phyloP scores from a whole-genome alignment of 257 asterid species.

The Ophiorrhiza pumila region DNA sequence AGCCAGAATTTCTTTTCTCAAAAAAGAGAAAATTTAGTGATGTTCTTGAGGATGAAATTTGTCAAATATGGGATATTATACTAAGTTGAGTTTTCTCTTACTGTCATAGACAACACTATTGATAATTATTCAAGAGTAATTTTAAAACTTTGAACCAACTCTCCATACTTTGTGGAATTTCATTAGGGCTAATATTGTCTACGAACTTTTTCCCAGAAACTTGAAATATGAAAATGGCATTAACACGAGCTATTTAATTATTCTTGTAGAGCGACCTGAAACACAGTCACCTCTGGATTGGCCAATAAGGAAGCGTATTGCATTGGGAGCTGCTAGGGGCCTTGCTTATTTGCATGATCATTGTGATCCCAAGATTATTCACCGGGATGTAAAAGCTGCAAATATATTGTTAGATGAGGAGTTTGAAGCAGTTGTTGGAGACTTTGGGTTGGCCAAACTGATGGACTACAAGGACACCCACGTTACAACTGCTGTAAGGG shows the following conservation, averaged over 20 bases:
- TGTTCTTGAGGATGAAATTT: neutral
- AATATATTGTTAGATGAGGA: conserved; percentile 81
- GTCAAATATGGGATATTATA: neutral
- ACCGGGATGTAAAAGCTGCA: conserved; percentile 90
- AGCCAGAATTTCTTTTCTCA: neutral
- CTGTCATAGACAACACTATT: neutral
- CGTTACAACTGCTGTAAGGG: conserved; percentile 87
- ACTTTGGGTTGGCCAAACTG: conserved; percentile 88
- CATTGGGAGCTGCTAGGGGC: conserved; percentile 88
- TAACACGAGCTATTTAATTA: conserved; percentile 9
- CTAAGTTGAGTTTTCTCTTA: neutral
- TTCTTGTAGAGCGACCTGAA: conserved; percentile 59
- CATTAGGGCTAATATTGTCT: neutral
- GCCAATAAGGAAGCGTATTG: conserved; percentile 65
- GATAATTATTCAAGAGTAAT: too few species aligned
- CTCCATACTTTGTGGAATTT: neutral
- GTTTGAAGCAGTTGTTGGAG: conserved; percentile 95
- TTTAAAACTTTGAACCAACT: neutral
- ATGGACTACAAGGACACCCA: conserved; percentile 98
- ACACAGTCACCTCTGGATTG: conserved; percentile 76
- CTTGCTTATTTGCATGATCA: conserved; percentile 92
- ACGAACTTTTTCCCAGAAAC: neutral
- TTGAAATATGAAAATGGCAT: neutral
- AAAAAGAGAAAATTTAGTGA: neutral
- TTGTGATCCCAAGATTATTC: conserved; percentile 87